Evolutionary conservation across 2,329 filamentous ascomycete species (phyloP), one percentile per base, ranked within the genome.

Genomic region (Aspergillus persii): DNA sequence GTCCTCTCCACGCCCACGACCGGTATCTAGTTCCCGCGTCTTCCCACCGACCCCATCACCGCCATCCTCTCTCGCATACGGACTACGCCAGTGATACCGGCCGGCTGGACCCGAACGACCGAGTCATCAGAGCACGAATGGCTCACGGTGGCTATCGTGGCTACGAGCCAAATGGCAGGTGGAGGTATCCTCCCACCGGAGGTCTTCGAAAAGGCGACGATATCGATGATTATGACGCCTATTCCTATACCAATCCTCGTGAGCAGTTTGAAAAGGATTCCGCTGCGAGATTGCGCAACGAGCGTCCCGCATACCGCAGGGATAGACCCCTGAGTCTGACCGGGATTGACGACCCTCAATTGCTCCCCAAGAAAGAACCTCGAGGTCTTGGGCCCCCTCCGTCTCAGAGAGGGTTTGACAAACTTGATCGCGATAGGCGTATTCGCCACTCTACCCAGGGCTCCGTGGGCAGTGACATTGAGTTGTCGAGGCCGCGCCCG

Each of bases 221-320:
- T 50, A 74, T 78, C 60, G 76, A 77, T 53, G 68, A 76, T 18
- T 73, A 75, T 50, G 72, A 77, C 64, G 74, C 76, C 6, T 81
- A 79, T 62, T 80, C 78, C 11, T 81, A 81, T 61, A 82, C 79
- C 12, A 78, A 75, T 6, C 73, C 78, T 2, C 74, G 74, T 41
- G 79, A 81, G 56, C 77, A 80, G 56, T 79, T 80, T 60, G 74
- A 80, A 30, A 73, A 76, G 47, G 79, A 81, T 53, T 77, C 73
- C n/a, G 71, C 72, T 9, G 73, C 74, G 27, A 68, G 72, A 41
- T 59, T 76, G 47, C 76, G 71, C 57, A 68, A 69, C 51, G 68
- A 66, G 27, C 61, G 69, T 11, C 62, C 62, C 15, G 61, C 62
- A 33, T 62, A 63, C 30, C 68, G 69, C 5, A 63, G 65, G 30